A percentile compares a stretch with the other conserved stretches of the same genome.
Conservation (phyloP, 1,139 yeast species). For the Pichia sp. region DNA sequence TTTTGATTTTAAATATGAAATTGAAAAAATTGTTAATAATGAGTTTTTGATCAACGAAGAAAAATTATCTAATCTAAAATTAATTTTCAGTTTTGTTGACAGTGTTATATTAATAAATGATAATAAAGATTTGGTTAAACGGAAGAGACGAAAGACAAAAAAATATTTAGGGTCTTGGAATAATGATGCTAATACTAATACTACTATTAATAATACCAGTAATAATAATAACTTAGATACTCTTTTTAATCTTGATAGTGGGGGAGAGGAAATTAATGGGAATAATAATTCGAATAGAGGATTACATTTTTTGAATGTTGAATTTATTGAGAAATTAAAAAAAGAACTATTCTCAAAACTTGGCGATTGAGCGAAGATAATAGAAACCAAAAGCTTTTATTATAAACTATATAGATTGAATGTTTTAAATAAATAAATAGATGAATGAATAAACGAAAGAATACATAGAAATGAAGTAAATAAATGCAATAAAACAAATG, state of each 20-base stretch:
- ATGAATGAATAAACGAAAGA: too few species aligned
- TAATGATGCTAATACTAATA: background rate
- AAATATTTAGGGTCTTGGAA: background rate
- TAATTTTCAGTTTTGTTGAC: slow-evolving; percentile 61
- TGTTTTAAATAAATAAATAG: background rate
- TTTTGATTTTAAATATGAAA: slow-evolving; percentile 51
- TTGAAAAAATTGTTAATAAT: slow-evolving; percentile 44
- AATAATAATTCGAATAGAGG: slow-evolving; percentile 11
- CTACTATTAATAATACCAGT: background rate
- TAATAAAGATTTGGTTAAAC: background rate
- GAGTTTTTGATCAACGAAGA: slow-evolving; percentile 32
- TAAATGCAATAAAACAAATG: too few species aligned
- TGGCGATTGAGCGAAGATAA: too few species aligned
- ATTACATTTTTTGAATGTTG: slow-evolving; percentile 37
- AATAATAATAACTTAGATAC: background rate
- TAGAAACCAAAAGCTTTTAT: too few species aligned
- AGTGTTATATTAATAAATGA: slow-evolving; percentile 19
- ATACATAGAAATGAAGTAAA: too few species aligned
- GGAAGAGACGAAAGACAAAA: slow-evolving; percentile 5
- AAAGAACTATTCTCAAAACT: slow-evolving; percentile 30
- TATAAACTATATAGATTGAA: too few species aligned
- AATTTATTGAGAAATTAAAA: slow-evolving; percentile 48
- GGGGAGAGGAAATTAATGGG: slow-evolving; percentile 8
- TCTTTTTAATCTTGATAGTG: too few species aligned
- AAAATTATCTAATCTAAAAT: slow-evolving; percentile 60